phyloP scores from a whole-genome alignment of 345 rosid genomes.

The Ceriops zippeliana region DNA sequence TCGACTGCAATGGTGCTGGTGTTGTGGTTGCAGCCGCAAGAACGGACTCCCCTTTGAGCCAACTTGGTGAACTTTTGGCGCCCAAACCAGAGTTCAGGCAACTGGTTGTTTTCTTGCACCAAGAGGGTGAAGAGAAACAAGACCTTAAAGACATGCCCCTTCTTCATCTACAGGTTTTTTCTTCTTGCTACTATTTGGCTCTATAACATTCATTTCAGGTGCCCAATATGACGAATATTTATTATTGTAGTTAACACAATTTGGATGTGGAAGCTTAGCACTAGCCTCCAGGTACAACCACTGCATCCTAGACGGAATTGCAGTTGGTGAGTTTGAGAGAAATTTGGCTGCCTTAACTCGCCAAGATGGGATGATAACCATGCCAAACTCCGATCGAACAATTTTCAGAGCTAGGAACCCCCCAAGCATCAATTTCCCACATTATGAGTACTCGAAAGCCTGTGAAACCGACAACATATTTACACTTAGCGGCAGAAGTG shows the following conservation, averaged over 20 bases:
- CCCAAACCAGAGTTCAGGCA: constrained; percentile 16
- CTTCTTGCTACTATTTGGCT: neutral
- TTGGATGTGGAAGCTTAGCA: constrained; percentile 30
- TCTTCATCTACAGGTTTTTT: constrained; percentile 15
- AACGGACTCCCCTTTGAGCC: constrained; percentile 6
- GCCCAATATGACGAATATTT: neutral
- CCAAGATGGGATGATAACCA: neutral
- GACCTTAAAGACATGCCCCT: constrained; percentile 12
- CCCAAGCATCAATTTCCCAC: constrained; percentile 18
- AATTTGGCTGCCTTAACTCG: constrained; percentile 21
- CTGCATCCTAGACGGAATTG: constrained; percentile 20
- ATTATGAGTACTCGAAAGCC: constrained; percentile 15
- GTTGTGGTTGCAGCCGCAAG: constrained; percentile 20
- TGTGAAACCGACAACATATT: neutral
- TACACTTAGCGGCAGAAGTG: neutral
- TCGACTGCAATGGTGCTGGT: constrained; percentile 24
- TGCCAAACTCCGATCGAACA: constrained; percentile 20
- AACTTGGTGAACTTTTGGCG: constrained; percentile 16
- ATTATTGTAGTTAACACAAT: constrained; percentile 15
- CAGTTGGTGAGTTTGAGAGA: constrained; percentile 5
- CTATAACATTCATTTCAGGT: neutral
- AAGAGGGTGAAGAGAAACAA: constrained; percentile 11
- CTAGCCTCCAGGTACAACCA: constrained; percentile 22
- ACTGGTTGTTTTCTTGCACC: constrained; percentile 18
- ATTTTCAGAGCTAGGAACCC: constrained; percentile 21